These are phyloP conservation scores for Puccinellia tenuiflora DNA, from an alignment of 176 grass and related monocot genomes.

Conservation along the genomic window DNA sequence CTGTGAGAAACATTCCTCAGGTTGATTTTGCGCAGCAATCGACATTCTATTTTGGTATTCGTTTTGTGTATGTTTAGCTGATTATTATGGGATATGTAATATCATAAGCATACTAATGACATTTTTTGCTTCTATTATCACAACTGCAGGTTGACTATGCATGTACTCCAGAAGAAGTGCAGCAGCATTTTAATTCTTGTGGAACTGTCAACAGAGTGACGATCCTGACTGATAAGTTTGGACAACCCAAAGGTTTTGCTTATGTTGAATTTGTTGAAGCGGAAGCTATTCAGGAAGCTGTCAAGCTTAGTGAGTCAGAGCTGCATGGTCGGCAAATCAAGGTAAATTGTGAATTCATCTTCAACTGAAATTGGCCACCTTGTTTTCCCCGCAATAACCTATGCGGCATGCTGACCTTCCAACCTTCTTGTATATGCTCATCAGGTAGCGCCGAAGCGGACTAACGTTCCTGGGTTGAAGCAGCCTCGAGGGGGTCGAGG, in stretches of 20 bases:
- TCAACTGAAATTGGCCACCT: background rate
- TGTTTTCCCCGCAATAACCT: background rate
- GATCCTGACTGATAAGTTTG: slow-evolving; percentile 76
- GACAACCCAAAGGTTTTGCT: slow-evolving; percentile 82
- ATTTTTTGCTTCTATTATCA: background rate
- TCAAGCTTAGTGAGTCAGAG: slow-evolving; percentile 67
- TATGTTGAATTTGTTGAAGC: slow-evolving; percentile 79
- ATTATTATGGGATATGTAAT: background rate
- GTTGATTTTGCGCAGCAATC: background rate
- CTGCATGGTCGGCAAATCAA: slow-evolving; percentile 68
- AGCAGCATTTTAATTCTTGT: slow-evolving; percentile 82
- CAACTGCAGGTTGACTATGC: slow-evolving; percentile 72
- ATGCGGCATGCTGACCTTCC: background rate
- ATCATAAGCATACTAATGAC: background rate
- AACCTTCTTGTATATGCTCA: background rate
- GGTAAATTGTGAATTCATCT: slow-evolving; percentile 13
- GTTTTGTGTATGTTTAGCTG: background rate
- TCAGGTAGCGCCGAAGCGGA: slow-evolving; percentile 68
- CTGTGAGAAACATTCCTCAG: background rate
- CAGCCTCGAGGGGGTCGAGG: slow-evolving; percentile 51
- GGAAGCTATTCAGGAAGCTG: slow-evolving; percentile 70
- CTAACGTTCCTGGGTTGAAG: slow-evolving; percentile 78
- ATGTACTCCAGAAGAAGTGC: slow-evolving; percentile 83
- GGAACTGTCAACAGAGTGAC: slow-evolving; percentile 83
- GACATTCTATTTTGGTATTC: background rate